phyloP scores from a whole-genome alignment of 352 stramenopile species.

The Globisporangium megalacanthum region DNA sequence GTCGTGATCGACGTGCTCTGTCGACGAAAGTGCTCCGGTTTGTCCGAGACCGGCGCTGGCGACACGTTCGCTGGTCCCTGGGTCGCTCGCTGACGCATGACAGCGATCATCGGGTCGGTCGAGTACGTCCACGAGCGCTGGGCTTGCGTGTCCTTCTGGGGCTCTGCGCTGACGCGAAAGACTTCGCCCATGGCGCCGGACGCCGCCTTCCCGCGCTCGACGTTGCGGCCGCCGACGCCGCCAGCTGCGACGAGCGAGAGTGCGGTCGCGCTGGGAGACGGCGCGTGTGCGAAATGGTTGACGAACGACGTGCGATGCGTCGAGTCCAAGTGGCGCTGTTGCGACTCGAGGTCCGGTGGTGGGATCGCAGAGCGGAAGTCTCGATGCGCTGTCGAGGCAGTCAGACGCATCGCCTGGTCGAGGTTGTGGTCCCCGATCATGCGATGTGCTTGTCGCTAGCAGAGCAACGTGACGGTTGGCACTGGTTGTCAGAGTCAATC shows the following conservation, averaged over 20 bases:
- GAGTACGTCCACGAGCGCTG: constrained; percentile 80
- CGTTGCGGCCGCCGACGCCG: constrained; percentile 27
- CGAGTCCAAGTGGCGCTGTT: constrained; percentile 50
- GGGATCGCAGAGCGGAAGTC: constrained; percentile 56
- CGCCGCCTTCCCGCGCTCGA: constrained; percentile 57
- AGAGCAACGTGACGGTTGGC: background rate
- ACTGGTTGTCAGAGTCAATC: background rate
- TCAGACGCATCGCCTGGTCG: constrained; percentile 48
- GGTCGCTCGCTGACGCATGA: constrained; percentile 29
- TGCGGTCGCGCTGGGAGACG: constrained; percentile 4
- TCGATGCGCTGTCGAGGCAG: constrained; percentile 7
- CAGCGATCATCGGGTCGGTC: constrained; percentile 55
- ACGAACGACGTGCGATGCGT: constrained; percentile 55
- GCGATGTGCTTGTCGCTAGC: constrained; percentile 31
- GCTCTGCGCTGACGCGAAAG: constrained; percentile 46
- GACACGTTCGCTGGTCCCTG: constrained; percentile 5
- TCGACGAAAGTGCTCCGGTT: constrained; percentile 23
- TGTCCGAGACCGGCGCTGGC: background rate
- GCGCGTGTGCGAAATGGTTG: constrained; percentile 30
- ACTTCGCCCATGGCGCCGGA: constrained; percentile 64
- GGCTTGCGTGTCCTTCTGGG: constrained; percentile 59
- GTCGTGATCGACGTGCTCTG: constrained; percentile 58
- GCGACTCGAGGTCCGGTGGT: constrained; percentile 39
- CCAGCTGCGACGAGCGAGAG: constrained; percentile 35
- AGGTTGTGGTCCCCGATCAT: constrained; percentile 66